Evolutionary conservation across 345 rosid genomes (phyloP).

Genomic region (Microcos paniculata): DNA sequence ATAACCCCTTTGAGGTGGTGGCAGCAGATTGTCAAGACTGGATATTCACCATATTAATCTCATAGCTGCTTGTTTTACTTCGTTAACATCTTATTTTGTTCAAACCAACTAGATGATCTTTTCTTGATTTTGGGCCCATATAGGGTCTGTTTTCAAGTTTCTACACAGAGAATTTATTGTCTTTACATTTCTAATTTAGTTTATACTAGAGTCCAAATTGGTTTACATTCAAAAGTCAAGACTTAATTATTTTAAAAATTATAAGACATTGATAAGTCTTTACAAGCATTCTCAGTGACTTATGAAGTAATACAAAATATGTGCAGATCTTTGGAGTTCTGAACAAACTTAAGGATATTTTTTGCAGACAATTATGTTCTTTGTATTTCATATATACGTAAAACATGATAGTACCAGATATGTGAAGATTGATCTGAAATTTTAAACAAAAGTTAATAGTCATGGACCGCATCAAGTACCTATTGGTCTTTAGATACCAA

Average conservation of each 20-base stretch:
- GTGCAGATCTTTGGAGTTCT: neutral
- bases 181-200: neutral
- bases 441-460: neutral
- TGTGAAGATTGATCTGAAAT: neutral
- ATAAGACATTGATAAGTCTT: neutral
- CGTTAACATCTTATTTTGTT: neutral
- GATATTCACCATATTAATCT: conserved; percentile 4
- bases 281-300: neutral
- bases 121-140: neutral
- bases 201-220: neutral
- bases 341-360: neutral
- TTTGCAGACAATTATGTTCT: neutral
- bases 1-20: neutral
- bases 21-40: neutral
- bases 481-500: neutral
- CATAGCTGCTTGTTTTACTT: neutral
- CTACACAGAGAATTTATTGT: neutral
- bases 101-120: neutral
- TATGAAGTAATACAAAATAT: neutral
- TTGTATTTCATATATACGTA: neutral
- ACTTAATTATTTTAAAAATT: neutral
- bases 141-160: neutral
- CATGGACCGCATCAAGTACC: neutral
- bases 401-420: neutral
- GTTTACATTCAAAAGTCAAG: neutral